Evolutionary conservation across 1,139 yeast genomes (phyloP).

Genomic region (Geotrichum restrictum): DNA sequence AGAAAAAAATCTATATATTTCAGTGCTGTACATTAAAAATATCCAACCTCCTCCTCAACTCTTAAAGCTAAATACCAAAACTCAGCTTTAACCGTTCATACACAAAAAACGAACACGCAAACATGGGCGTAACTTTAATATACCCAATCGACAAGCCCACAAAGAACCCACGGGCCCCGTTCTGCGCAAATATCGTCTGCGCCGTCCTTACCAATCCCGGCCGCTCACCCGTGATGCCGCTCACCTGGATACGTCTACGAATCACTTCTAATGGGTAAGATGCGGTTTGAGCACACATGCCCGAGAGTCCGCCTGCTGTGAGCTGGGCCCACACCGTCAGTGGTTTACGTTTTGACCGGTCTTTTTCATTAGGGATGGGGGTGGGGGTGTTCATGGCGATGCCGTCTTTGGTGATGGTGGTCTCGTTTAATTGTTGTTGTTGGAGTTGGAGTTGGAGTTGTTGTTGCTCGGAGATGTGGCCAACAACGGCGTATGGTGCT

Average conservation of each 20-base stretch:
- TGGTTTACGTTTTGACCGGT: conserved; percentile 41
- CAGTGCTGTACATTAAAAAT: too few relatives aligned
- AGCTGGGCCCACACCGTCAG: conserved; percentile 88
- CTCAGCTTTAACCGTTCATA: conserved; percentile 78
- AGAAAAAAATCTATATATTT: too few relatives aligned
- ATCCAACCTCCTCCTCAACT: too few relatives aligned
- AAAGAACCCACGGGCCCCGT: conserved; percentile 81
- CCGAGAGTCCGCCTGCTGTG: conserved; percentile 91
- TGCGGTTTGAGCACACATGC: conserved; percentile 91
- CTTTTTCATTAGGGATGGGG: conserved; percentile 9
- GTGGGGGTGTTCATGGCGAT: conserved; percentile 22
- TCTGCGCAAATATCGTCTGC: conserved; percentile 52
- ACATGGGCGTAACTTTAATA: conserved; percentile 94
- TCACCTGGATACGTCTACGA: conserved; percentile 91
- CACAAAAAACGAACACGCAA: conserved; percentile 90
- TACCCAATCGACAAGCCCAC: conserved; percentile 95
- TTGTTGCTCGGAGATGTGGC: too few relatives aligned
- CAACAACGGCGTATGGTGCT: conserved; percentile 52
- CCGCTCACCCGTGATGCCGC: conserved; percentile 29
- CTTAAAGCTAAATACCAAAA: conserved; percentile 50
- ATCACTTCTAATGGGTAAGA: conserved; percentile 96
- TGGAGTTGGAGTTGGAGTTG: too few relatives aligned
- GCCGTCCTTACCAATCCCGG: conserved; percentile 44
- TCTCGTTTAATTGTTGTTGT: too few relatives aligned
- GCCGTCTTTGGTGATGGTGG: too few relatives aligned